Conservation (phyloP, 2,329 filamentous ascomycete species). For the Cladophialophora psammophila region DNA sequence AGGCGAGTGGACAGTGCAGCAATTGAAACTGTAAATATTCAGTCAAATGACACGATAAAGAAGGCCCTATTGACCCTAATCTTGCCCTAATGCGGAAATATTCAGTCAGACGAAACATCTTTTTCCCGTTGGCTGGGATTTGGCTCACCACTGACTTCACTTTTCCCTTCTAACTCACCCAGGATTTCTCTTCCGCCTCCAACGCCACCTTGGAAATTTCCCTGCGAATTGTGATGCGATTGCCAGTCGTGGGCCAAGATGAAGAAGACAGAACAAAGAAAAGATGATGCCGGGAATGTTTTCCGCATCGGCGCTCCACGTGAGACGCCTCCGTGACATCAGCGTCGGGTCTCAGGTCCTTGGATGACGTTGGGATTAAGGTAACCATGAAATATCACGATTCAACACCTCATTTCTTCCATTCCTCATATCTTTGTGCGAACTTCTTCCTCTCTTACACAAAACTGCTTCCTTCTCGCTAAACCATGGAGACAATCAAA, state of each 20-base stretch:
- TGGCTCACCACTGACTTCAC: not conserved
- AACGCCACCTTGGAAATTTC: not conserved
- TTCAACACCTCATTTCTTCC: not conserved
- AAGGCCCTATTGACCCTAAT: too few relatives aligned
- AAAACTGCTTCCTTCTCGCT: not conserved
- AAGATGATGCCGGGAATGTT: not conserved
- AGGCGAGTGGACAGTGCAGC: not conserved
- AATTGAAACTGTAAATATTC: too few relatives aligned
- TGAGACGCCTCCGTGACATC: slow-evolving; percentile 1
- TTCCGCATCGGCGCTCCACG: not conserved
- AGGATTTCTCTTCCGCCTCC: not conserved
- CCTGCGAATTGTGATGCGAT: not conserved
- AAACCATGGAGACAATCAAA: slow-evolving; percentile 44
- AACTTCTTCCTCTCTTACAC: not conserved
- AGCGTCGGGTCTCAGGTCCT: not conserved
- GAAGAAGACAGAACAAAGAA: not conserved
- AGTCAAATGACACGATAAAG: too few relatives aligned
- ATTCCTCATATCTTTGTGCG: not conserved
- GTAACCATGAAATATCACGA: not conserved
- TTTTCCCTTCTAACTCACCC: not conserved
- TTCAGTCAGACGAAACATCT: not conserved
- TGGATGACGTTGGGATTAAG: not conserved
- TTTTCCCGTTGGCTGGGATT: not conserved
- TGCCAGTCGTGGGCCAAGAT: not conserved
- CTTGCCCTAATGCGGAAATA: too few relatives aligned